Conservation (phyloP, 2,329 filamentous ascomycete species). For the Orbilia blumenaviensis region DNA sequence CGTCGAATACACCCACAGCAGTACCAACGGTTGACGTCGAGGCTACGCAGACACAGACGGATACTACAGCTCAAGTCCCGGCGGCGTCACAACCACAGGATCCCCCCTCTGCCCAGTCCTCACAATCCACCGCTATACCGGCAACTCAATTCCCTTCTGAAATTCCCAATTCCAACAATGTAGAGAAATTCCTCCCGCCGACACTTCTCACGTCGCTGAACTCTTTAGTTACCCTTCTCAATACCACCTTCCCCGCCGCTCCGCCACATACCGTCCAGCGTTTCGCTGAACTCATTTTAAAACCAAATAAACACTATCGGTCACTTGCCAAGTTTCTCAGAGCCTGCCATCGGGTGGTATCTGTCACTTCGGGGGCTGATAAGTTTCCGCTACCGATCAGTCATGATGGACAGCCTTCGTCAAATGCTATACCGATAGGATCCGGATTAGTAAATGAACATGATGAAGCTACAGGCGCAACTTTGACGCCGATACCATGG, state of each 20-base stretch:
- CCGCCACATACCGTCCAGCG: conserved; percentile 95
- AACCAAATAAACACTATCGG: conserved; percentile 80
- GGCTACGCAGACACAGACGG: conserved; percentile 39
- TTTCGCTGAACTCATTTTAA: conserved; percentile 82
- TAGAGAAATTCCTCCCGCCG: conserved; percentile 56
- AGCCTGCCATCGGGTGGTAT: conserved; percentile 87
- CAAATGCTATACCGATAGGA: conserved; percentile 61
- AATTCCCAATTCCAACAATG: neutral
- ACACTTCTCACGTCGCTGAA: conserved; percentile 58
- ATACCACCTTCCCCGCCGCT: conserved; percentile 72
- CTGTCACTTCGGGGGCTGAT: conserved; percentile 82
- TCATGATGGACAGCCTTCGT: conserved; percentile 69
- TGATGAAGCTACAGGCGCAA: conserved; percentile 88
- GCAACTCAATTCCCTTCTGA: conserved; percentile 40
- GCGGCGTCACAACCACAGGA: conserved; percentile 12
- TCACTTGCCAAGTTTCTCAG: conserved; percentile 85
- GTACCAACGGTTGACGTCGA: conserved; percentile 36
- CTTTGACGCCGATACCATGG: conserved; percentile 95
- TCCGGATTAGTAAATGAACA: conserved; percentile 73
- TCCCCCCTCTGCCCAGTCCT: neutral
- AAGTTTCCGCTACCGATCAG: conserved; percentile 81
- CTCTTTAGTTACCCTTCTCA: conserved; percentile 67
- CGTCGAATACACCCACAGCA: conserved; percentile 15
- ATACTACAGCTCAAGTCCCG: conserved; percentile 5
- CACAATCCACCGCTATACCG: conserved; percentile 41